These are phyloP conservation scores for Galerina sulciceps DNA, from an alignment of 768 basidiomycete genomes.

Conservation along the genomic window DNA sequence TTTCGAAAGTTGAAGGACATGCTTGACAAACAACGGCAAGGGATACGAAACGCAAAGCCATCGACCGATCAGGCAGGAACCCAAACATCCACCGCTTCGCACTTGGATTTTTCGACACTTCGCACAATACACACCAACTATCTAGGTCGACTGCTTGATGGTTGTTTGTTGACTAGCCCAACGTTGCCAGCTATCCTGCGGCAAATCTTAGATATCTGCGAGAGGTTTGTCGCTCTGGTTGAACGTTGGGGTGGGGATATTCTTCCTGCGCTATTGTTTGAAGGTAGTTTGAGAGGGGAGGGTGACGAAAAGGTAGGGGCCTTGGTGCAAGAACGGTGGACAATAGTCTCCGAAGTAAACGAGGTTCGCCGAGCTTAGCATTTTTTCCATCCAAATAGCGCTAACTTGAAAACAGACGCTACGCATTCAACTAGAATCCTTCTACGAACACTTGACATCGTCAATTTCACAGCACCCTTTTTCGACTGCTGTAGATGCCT, in stretches of 20 bases:
- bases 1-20: slow-evolving; percentile 71
- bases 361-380: slow-evolving; percentile 51
- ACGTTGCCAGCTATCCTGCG: slow-evolving; percentile 65
- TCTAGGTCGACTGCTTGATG: slow-evolving; percentile 77
- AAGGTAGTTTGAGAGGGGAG: slow-evolving; percentile 67
- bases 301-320: slow-evolving; percentile 66
- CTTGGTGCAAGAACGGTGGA: slow-evolving; percentile 73
- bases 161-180: slow-evolving; percentile 75
- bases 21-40: slow-evolving; percentile 41
- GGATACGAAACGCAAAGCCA: slow-evolving; percentile 13
- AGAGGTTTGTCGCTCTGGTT: slow-evolving; percentile 84
- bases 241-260: slow-evolving; percentile 95
- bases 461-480: slow-evolving; percentile 81
- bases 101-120: slow-evolving; percentile 85
- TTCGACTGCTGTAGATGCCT: slow-evolving; percentile 62
- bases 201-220: slow-evolving; percentile 81
- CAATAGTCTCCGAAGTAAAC: slow-evolving; percentile 75
- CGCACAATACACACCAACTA: slow-evolving; percentile 83
- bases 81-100: slow-evolving; percentile 32
- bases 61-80: not conserved
- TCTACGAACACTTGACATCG: slow-evolving; percentile 79
- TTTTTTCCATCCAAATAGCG: not conserved
- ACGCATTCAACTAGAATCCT: slow-evolving; percentile 66
- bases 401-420: slow-evolving; percentile 54
- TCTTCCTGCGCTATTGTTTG: slow-evolving; percentile 80